phyloP scores from a whole-genome alignment of 1,284 basidiomycete genomes.

The Cutaneotrichosporon sp. region DNA sequence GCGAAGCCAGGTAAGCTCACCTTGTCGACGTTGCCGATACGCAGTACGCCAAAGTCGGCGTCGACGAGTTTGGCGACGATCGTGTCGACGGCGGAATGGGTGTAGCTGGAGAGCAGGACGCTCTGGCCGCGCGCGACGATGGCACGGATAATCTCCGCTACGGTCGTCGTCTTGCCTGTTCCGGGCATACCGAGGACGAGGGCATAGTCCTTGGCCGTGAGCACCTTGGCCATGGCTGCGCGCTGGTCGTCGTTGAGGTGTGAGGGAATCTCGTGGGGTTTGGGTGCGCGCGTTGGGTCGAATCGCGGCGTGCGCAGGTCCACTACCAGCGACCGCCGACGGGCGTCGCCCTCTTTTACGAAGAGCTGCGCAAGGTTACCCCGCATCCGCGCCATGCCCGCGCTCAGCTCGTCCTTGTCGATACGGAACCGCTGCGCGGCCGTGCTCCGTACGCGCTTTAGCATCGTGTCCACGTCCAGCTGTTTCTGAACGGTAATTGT shows the following conservation, averaged over 20 bases:
- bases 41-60: slow-evolving; percentile 66
- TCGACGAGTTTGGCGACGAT: slow-evolving; percentile 76
- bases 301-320: slow-evolving; percentile 70
- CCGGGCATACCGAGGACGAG: slow-evolving; percentile 96
- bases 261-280: slow-evolving; percentile 27
- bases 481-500: slow-evolving; percentile 75
- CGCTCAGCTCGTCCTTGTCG: slow-evolving; percentile 86
- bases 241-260: slow-evolving; percentile 71
- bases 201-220: slow-evolving; percentile 82
- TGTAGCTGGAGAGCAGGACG: slow-evolving; percentile 85
- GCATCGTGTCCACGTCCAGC: slow-evolving; percentile 57
- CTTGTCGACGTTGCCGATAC: slow-evolving; percentile 88
- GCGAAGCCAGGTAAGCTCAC: slow-evolving; percentile 60
- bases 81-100: slow-evolving; percentile 95
- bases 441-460: slow-evolving; percentile 45
- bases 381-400: slow-evolving; percentile 79
- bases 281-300: slow-evolving; percentile 38
- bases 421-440: slow-evolving; percentile 66
- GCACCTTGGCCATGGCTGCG: slow-evolving; percentile 65
- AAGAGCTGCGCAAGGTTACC: slow-evolving; percentile 88
- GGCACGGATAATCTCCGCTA: slow-evolving; percentile 77
- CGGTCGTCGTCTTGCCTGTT: slow-evolving; percentile 94
- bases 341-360: slow-evolving; percentile 60
- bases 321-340: slow-evolving; percentile 66
- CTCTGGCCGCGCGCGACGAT: slow-evolving; percentile 77